These are phyloP conservation scores for Sporothrix brunneoviolacea DNA, from an alignment of 2,329 filamentous ascomycete genomes.

Conservation along the genomic window DNA sequence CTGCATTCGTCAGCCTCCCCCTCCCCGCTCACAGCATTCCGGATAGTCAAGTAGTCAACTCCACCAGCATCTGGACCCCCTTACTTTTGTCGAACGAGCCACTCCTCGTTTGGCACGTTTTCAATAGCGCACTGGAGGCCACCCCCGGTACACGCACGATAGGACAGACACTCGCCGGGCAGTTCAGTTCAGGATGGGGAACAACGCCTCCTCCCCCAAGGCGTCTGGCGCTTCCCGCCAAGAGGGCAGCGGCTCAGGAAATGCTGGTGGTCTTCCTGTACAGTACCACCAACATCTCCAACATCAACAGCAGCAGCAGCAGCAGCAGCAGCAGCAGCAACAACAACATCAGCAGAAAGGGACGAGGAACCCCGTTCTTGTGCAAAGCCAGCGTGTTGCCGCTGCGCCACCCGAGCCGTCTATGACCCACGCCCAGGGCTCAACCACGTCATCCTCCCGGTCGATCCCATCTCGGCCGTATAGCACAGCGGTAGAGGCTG, in stretches of 20 bases:
- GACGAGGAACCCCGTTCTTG: conserved; percentile 43
- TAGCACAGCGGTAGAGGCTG: conserved; percentile 12
- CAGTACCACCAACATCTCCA: conserved; percentile 29
- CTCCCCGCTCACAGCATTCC: conserved; percentile 3
- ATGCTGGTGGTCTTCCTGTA: conserved; percentile 18
- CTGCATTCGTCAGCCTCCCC: background rate
- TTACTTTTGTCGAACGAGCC: background rate
- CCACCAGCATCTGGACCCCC: background rate
- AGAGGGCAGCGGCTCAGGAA: conserved; percentile 16
- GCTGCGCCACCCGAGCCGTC: conserved; percentile 57
- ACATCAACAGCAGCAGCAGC: conserved; percentile 21
- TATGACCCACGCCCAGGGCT: conserved; percentile 53
- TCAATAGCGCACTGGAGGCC: background rate
- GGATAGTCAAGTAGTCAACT: background rate
- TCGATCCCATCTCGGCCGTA: conserved; percentile 21
- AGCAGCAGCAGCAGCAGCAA: conserved; percentile 21
- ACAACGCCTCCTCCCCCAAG: conserved; percentile 36
- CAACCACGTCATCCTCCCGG: conserved; percentile 32
- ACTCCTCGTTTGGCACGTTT: conserved; percentile 1
- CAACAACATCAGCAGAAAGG: conserved; percentile 19
- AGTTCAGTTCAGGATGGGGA: conserved; percentile 33
- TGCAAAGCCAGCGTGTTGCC: conserved; percentile 49
- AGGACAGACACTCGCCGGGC: background rate
- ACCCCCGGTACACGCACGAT: background rate
- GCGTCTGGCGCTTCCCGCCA: conserved; percentile 26